Base-by-base conservation (phyloP, 768 basidiomycete species). In the Boletus sp. region DNA sequence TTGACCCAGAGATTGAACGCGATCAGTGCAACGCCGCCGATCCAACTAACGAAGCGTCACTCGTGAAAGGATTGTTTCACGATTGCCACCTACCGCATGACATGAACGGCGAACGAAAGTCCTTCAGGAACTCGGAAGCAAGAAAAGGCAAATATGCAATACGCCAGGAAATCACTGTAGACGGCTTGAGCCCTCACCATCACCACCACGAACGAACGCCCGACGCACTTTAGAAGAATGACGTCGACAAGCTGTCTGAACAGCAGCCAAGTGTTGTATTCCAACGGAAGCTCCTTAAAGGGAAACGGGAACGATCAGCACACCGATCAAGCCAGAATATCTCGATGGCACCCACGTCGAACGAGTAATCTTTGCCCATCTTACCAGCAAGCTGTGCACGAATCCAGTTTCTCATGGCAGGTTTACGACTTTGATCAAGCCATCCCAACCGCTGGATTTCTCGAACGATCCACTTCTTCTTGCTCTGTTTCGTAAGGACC, bases 1-100 rank as follows among this genome's bases (percentile, higher is more conserved):
- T 99, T 99, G 60, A 99, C 94, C 94, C 95, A 98, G 36, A 98
- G 80, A 71, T 99, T 98, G 80, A 98, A 98, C 20, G 81, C 82
- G 68, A 98, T 94, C 28, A 99, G 77, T 1, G 83, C 80, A 57
- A 91, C 70, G 5, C 97, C 97, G 20, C 89, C 88, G 45, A 89
- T 73, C 96, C 96, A 99, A 63, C 92, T 92, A 55, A 3, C 55
- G 20, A 47, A 40, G 45, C 35, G 55, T 64, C 46, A 59, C 39
- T 54, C 60, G 0, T 2, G 9, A n/a, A 44, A 1, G 48, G 14
- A 18, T 3, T 5, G 18, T 36, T 9, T 24, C 7, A 28, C 3
- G 28, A 59, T 51, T 8, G 29, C n/a, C n/a, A 73, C 71, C 11
- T 53, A 86, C 90, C 94, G 85, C 74, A 93, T 81, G 59, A 89